phyloP scores from a whole-genome alignment of 805 yeast species.

The Barnettozyma salicaria region DNA sequence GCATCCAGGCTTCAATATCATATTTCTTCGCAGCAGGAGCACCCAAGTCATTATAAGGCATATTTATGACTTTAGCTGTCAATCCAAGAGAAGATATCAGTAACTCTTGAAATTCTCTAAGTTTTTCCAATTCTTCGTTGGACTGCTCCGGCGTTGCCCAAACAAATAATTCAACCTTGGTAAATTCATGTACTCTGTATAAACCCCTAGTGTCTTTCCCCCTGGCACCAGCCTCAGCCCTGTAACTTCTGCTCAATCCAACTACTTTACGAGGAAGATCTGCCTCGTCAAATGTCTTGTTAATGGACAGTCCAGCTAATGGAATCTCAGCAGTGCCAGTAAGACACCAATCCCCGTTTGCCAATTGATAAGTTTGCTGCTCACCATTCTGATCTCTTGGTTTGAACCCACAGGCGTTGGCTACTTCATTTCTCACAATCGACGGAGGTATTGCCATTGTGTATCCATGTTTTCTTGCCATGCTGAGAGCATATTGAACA shows the following conservation, averaged over 20 bases:
- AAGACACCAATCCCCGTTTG: conserved; percentile 51
- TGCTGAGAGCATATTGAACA: conserved; percentile 65
- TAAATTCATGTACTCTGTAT: conserved; percentile 93
- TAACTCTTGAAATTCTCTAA: conserved; percentile 59
- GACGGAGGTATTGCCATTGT: conserved; percentile 76
- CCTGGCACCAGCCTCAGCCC: conserved; percentile 97
- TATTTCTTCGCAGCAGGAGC: conserved; percentile 88
- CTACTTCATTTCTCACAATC: conserved; percentile 68
- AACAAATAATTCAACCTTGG: conserved; percentile 86
- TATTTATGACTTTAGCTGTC: conserved; percentile 72
- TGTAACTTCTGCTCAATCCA: conserved; percentile 79
- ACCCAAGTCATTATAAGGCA: conserved; percentile 90
- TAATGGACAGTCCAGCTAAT: conserved; percentile 70
- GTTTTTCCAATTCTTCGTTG: conserved; percentile 45
- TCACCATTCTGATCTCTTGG: conserved; percentile 88
- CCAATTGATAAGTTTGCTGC: conserved; percentile 71
- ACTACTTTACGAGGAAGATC: conserved; percentile 55
- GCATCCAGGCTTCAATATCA: conserved; percentile 98
- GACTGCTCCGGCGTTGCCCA: conserved; percentile 52
- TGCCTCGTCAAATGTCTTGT: conserved; percentile 36
- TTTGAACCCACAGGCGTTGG: conserved; percentile 88
- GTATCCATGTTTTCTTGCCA: conserved; percentile 66
- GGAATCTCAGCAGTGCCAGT: conserved; percentile 97
- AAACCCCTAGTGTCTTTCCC: conserved; percentile 90
- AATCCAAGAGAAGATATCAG: conserved; percentile 66